These are phyloP conservation scores for Speleostelium caveatum DNA, from an alignment of 78 protist genomes.

Conservation along the genomic window DNA sequence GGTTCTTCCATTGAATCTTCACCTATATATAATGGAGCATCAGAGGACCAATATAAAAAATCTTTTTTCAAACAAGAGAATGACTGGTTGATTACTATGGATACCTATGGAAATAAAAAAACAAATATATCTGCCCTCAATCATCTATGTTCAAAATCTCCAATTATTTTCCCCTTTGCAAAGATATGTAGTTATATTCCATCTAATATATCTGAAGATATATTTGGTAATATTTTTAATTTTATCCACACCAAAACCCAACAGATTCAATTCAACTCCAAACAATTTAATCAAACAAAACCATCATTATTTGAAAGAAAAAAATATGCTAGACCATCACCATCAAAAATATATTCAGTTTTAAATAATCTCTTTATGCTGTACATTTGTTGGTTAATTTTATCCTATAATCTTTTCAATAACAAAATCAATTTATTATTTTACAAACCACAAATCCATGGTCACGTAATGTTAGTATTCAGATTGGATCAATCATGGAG, in stretches of 20 bases:
- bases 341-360: neutral
- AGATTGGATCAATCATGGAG: neutral
- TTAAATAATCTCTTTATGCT: slow-evolving; percentile 1
- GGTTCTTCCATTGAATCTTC: too few species aligned
- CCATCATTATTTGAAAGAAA: slow-evolving; percentile 6
- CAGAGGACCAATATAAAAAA: too few species aligned
- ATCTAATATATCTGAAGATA: neutral
- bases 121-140: slow-evolving; percentile 36
- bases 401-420: slow-evolving; percentile 22
- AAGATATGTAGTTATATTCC: neutral
- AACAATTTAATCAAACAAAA: too few species aligned
- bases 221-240: neutral
- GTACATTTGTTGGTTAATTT: slow-evolving; percentile 21
- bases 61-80: too few species aligned
- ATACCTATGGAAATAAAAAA: slow-evolving; percentile 27
- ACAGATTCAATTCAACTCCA: neutral
- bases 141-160: neutral
- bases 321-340: neutral
- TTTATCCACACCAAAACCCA: neutral
- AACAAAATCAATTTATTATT: neutral
- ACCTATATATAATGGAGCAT: too few species aligned
- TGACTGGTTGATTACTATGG: slow-evolving; percentile 57
- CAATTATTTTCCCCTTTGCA: slow-evolving; percentile 15
- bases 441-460: neutral
- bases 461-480: neutral